These are phyloP conservation scores for Vinca major DNA, from an alignment of 305 asterid species.

Conservation along the genomic window DNA sequence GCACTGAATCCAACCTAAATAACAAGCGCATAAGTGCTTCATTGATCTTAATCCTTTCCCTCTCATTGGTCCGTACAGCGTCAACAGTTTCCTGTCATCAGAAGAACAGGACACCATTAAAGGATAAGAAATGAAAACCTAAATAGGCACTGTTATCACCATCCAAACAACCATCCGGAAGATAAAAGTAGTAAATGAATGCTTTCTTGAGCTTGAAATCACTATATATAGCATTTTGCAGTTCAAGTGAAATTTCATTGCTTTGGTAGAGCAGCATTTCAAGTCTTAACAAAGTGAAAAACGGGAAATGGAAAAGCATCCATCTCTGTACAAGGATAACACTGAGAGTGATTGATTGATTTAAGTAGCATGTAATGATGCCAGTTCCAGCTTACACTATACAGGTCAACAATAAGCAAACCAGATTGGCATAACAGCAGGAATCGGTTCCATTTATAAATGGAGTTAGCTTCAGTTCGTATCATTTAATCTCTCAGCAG, in stretches of 20 bases:
- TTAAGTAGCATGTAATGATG: neutral
- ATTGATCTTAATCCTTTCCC: slow-evolving; percentile 68
- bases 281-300: neutral
- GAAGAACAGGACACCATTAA: slow-evolving; percentile 5
- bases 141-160: neutral
- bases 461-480: neutral
- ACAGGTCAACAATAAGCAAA: neutral
- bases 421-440: neutral
- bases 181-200: neutral
- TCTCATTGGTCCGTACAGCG: slow-evolving; percentile 56
- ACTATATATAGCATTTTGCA: neutral
- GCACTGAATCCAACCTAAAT: slow-evolving; percentile 70
- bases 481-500: neutral
- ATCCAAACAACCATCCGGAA: too few relatives aligned
- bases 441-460: neutral
- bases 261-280: neutral
- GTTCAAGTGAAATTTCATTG: neutral
- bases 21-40: slow-evolving; percentile 73
- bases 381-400: neutral
- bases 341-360: neutral
- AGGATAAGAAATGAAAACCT: neutral
- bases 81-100: slow-evolving; percentile 84
- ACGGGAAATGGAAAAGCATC: neutral
- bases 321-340: neutral
- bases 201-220: slow-evolving; percentile 1